Base-by-base conservation (phyloP, 495 filamentous ascomycete genomes). In the Penicillium steckii region DNA sequence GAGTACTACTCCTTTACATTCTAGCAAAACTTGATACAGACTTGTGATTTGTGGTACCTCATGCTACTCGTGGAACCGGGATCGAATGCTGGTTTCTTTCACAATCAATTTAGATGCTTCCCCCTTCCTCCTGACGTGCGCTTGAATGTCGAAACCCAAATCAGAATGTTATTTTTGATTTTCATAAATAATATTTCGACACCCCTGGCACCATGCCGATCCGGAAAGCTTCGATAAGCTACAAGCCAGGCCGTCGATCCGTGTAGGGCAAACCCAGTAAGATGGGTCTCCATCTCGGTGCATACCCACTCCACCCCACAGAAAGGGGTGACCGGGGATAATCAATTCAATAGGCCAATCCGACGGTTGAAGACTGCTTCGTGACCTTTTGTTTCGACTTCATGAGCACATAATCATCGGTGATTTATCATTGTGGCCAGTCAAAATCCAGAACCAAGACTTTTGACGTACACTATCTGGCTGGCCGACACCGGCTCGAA, bases 381-480 rank as follows among this genome's bases (percentile, higher is more conserved):
- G 35, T 46, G 43, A 46, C 45, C 49, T 25, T 26, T 32, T 15
- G n/a, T 21, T 43, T 30, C 15, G 42, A 17, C 21, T 43, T 45
- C 9, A 42, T 35, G 23, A 19, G 40, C 43, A 21, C 44, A 32
- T 46, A 9, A 25, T 27, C 29, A 44, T 54, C 53, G 60, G 61
- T 61, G 58, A 63, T 63, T 67, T 61, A 58, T 56, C 41, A 59
- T 56, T 30, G 61, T 67, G 67, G 67, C 61, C 40, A 67, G 54
- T 26, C 46, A 37, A 33, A 17, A 22, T 41, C 38, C 23, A 43
- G 54, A 45, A 48, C 33, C 37, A 55, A 37, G 19, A 24, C 37
- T 22, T n/a, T 1, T 50, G 43, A 41, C 8, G 27, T 49, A n/a
- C n/a, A n/a, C n/a, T n/a, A 50, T 27, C 35, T 49, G 46, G 41